Evolutionary conservation across 2,329 filamentous ascomycete genomes (phyloP).

Genomic region (Alternaria arbusti): DNA sequence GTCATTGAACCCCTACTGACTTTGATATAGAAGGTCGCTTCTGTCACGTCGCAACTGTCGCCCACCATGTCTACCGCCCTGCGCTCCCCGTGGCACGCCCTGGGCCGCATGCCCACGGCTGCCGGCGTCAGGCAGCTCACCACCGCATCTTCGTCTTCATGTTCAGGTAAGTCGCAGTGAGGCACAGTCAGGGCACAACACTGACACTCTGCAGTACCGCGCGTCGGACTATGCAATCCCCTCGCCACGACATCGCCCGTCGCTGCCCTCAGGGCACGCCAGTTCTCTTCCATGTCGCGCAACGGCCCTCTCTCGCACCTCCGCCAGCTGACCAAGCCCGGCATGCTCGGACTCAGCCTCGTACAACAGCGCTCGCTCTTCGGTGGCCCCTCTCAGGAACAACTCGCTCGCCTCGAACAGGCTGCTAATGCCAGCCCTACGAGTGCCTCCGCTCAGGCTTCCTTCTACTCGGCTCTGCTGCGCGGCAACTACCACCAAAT

Average conservation of each 20-base stretch:
- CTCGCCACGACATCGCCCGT: slow-evolving; percentile 38
- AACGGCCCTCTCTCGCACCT: slow-evolving; percentile 41
- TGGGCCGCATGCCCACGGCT: slow-evolving; percentile 30
- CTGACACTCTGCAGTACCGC: slow-evolving; percentile 34
- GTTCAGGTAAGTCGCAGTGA: slow-evolving; percentile 26
- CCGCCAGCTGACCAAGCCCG: slow-evolving; percentile 37
- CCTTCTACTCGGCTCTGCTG: slow-evolving; percentile 90
- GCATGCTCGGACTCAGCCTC: slow-evolving; percentile 48
- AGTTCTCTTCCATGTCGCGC: slow-evolving; percentile 51
- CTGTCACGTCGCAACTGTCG: slow-evolving; percentile 48
- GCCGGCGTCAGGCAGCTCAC: slow-evolving; percentile 29
- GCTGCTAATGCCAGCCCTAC: slow-evolving; percentile 90
- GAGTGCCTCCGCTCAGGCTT: slow-evolving; percentile 87
- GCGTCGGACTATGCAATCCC: slow-evolving; percentile 46
- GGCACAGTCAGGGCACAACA: neutral
- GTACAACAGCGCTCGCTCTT: slow-evolving; percentile 55
- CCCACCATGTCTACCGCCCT: slow-evolving; percentile 49
- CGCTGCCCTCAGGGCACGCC: slow-evolving; percentile 31
- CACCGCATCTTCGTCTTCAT: slow-evolving; percentile 15
- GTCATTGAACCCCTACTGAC: slow-evolving; percentile 27
- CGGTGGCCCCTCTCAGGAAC: slow-evolving; percentile 57
- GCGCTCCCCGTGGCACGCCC: slow-evolving; percentile 43
- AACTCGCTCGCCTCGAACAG: slow-evolving; percentile 86
- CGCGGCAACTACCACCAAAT: slow-evolving; percentile 94
- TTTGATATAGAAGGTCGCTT: slow-evolving; percentile 52